Evolutionary conservation across 139 green algal genomes (phyloP).

Genomic region (Chlamydomonas incerta): DNA sequence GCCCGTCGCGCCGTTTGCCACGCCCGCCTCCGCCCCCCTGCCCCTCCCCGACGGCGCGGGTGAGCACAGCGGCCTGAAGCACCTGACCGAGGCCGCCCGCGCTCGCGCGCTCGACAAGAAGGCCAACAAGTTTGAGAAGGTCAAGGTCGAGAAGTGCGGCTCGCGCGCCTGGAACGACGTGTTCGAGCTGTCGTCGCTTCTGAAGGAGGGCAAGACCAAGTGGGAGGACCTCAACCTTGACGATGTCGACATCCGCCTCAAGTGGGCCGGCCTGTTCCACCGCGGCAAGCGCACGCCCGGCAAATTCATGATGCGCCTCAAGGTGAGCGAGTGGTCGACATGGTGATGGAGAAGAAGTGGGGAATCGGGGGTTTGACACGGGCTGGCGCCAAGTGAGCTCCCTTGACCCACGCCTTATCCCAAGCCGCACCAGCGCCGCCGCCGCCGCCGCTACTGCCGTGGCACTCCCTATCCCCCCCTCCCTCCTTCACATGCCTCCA

Average conservation of each 20-base stretch:
- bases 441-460: too few species aligned
- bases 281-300: slow-evolving; percentile 90
- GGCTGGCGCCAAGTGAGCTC: too few species aligned
- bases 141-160: slow-evolving; percentile 89
- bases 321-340: slow-evolving; percentile 57
- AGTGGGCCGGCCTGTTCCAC: slow-evolving; percentile 99
- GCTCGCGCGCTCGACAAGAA: slow-evolving; percentile 73
- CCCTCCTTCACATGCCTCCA: too few species aligned
- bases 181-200: slow-evolving; percentile 61
- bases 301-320: slow-evolving; percentile 99
- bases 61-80: slow-evolving; percentile 64
- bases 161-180: slow-evolving; percentile 82
- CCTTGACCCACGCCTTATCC: too few species aligned
- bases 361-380: too few species aligned
- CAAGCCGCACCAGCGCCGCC: too few species aligned
- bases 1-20: background rate
- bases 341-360: too few species aligned
- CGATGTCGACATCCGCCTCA: slow-evolving; percentile 95
- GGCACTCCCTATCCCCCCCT: too few species aligned
- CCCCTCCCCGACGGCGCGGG: background rate
- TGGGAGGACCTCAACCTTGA: slow-evolving; percentile 89
- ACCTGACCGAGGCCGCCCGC: slow-evolving; percentile 71
- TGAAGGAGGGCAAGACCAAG: slow-evolving; percentile 82
- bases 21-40: background rate
- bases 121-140: slow-evolving; percentile 83